These are phyloP conservation scores for Gloeostereum incarnatum DNA, from an alignment of 768 basidiomycete species.

Conservation along the genomic window DNA sequence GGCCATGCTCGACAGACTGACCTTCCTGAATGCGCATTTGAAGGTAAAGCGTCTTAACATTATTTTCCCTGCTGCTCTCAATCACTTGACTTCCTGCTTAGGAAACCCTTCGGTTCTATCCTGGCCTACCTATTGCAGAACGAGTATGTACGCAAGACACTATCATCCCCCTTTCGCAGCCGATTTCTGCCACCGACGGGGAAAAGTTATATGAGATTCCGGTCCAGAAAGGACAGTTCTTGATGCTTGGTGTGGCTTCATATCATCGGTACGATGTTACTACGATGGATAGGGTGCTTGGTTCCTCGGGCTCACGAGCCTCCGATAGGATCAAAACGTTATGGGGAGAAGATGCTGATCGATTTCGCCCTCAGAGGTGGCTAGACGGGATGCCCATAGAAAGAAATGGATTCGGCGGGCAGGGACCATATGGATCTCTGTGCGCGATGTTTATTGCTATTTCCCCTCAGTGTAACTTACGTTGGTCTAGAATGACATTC, in stretches of 20 bases:
- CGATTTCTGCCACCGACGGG: slow-evolving; percentile 1
- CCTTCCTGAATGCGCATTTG: slow-evolving; percentile 10
- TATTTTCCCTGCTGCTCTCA: not conserved
- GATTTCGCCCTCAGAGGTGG: slow-evolving; percentile 9
- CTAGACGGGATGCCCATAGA: slow-evolving; percentile 3
- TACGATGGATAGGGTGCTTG: too few relatives aligned
- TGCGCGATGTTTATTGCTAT: too few relatives aligned
- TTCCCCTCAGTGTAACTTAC: not conserved
- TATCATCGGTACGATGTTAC: slow-evolving; percentile 5
- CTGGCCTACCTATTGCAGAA: not conserved
- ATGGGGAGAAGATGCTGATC: slow-evolving; percentile 9
- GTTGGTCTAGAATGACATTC: slow-evolving; percentile 2
- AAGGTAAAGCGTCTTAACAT: slow-evolving; percentile 4
- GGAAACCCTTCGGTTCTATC: slow-evolving; percentile 10
- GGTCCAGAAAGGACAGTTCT: slow-evolving; percentile 7
- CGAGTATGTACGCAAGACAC: slow-evolving; percentile 2
- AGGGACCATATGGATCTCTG: slow-evolving; percentile 10
- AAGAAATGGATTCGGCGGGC: not conserved
- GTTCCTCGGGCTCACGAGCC: not conserved
- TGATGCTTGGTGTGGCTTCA: slow-evolving; percentile 1
- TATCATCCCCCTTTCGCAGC: slow-evolving; percentile 1
- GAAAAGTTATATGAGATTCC: slow-evolving; percentile 2
- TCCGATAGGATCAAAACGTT: slow-evolving; percentile 3
- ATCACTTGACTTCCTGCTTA: not conserved
- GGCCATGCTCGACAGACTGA: slow-evolving; percentile 4